Percentiles rank a stretch among this genome's conserved stretches.
Evolutionary conservation across 2,329 filamentous ascomycete species (phyloP).

Genomic region (Ceratocystis papillata): DNA sequence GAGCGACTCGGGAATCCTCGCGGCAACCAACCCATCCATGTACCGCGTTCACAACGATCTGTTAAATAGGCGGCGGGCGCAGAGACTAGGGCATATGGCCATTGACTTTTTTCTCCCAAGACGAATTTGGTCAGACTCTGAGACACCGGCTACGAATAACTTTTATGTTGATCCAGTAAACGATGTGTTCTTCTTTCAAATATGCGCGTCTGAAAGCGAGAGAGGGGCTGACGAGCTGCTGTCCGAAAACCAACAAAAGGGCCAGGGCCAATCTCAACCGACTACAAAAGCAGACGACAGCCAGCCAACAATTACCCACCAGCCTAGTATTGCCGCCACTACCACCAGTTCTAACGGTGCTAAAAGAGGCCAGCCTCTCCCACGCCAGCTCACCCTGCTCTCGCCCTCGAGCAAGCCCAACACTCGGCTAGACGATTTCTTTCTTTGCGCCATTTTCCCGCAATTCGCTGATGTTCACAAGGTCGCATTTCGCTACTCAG

Average conservation of each 20-base stretch:
- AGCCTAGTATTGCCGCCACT: not conserved
- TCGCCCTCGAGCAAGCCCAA: slow-evolving; percentile 3
- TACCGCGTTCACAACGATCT: slow-evolving; percentile 8
- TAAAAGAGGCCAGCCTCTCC: not conserved
- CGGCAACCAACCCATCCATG: slow-evolving; percentile 7
- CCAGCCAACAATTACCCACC: not conserved
- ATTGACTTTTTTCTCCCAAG: not conserved
- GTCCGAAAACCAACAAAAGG: not conserved
- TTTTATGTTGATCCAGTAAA: slow-evolving; percentile 4
- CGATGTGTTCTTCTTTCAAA: slow-evolving; percentile 2
- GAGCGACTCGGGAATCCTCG: slow-evolving; percentile 5
- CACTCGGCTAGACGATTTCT: not conserved
- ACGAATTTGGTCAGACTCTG: not conserved
- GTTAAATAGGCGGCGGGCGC: not conserved
- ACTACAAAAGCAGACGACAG: not conserved
- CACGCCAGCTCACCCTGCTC: not conserved
- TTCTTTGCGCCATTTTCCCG: slow-evolving; percentile 1
- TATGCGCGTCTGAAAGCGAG: not conserved
- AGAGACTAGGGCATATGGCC: not conserved
- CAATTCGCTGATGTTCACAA: slow-evolving; percentile 5
- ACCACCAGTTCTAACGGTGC: not conserved
- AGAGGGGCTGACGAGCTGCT: not conserved
- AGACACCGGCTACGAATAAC: slow-evolving; percentile 4
- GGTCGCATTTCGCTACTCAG: not conserved
- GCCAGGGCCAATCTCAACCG: not conserved